Evolutionary conservation across 225 moss, liverwort and hornwort species (phyloP), one percentile per base, ranked within the genome.

Genomic region (Bryum argenteum): DNA sequence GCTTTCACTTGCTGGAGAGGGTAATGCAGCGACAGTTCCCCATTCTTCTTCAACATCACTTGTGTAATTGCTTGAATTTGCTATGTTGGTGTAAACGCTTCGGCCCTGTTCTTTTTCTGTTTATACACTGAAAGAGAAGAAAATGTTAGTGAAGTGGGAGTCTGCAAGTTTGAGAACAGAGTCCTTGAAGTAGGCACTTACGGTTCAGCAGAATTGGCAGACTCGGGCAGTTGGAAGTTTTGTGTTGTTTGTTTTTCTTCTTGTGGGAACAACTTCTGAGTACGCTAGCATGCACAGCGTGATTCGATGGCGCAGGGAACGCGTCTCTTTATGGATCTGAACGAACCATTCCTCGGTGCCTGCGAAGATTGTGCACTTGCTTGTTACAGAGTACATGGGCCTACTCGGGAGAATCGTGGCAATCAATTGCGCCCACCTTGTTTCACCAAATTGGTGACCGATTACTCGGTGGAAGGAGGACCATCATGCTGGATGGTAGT

Each of bases 401-500:
- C 19, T 1, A 16, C 16, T 1, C 2, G 44, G 15, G 57, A 61
- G 18, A 9, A 19, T 9, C 18, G 10, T 17, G 1, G 45, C 18
- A 22, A 22, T 9, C 2, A 33, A 43, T 22, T 37, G 7, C 21
- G 21, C 13, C 38, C 47, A 3, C 55, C 55, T 19, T 63, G 63
- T 45, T 70, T 76, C 45, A 63, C 11, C 70, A 63, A 70, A 45
- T 3, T 10, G 21, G 55, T 76, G 44, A 44, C 37, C 23, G 70
- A 70, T 2, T 63, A 45, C 10, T 16, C 45, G 16, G 63, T 63
- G 37, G 70, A 70, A 69, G 76, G 70, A 16, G 76, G 76, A 8
- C 70, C 44, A 22, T 44, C 63, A 33, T 76, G 69, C 70, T 55
- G 76, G 75, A 61, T 76, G 75, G 75, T 76, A 33, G 54, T 40